Evolutionary conservation across 768 basidiomycete genomes (phyloP).

Genomic region (Polyporus arcularius): DNA sequence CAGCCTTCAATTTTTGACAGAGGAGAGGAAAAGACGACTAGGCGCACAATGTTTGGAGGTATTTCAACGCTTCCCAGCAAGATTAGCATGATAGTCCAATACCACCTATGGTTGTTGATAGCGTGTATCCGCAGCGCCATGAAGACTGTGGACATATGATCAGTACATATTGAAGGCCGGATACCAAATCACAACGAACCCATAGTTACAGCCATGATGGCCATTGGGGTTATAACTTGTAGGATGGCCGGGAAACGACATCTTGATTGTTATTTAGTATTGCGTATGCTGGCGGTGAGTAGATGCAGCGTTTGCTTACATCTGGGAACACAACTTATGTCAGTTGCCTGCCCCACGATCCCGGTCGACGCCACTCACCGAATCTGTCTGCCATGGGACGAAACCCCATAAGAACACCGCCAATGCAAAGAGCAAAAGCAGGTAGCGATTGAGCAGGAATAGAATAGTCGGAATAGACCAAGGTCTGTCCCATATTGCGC

Average conservation of each 20-base stretch:
- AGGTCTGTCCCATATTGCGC: conserved; percentile 17
- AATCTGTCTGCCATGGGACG: neutral
- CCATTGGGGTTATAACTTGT: neutral
- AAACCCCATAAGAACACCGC: neutral
- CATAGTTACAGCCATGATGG: neutral
- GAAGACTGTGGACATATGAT: neutral
- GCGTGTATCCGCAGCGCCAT: conserved; percentile 9
- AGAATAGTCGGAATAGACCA: conserved; percentile 8
- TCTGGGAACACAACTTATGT: neutral
- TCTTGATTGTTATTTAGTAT: neutral
- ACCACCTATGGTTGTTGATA: conserved; percentile 9
- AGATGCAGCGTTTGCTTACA: neutral
- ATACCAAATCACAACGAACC: neutral
- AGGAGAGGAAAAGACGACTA: neutral
- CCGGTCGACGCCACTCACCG: neutral
- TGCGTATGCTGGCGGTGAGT: neutral
- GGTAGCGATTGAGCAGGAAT: conserved; percentile 17
- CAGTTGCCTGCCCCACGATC: neutral
- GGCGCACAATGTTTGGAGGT: conserved; percentile 3
- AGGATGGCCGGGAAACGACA: neutral
- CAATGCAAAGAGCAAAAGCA: neutral
- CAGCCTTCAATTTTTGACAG: neutral
- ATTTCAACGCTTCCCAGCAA: neutral
- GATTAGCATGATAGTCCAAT: conserved; percentile 3
- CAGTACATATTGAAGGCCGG: neutral